A percentile compares a stretch with the other conserved stretches of the same genome.
These are phyloP conservation scores for Cryptococcus hybrid DNA, from an alignment of 1,284 basidiomycete species.

Conservation along the genomic window DNA sequence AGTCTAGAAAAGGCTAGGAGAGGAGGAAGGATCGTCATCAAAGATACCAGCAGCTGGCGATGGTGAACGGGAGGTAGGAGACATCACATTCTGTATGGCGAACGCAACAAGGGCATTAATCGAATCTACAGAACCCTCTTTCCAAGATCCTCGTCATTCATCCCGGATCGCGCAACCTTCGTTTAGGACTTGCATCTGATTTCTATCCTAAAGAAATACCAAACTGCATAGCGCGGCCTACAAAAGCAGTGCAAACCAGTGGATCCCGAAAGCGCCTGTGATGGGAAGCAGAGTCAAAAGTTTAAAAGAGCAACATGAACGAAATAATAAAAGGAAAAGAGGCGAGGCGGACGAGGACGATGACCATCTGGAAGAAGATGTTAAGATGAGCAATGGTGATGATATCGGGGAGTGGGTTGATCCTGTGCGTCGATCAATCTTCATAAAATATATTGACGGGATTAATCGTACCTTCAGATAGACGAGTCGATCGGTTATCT, in stretches of 20 bases:
- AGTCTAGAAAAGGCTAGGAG: conserved; percentile 27
- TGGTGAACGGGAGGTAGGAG: background rate
- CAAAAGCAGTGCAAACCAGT: conserved; percentile 3
- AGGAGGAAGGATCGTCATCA: conserved; percentile 9
- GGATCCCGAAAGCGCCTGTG: conserved; percentile 24
- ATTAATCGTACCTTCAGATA: conserved; percentile 53
- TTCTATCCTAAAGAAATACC: conserved; percentile 49
- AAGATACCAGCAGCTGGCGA: background rate
- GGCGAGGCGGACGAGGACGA: conserved; percentile 9
- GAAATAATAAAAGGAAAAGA: conserved; percentile 10
- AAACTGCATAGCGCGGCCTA: conserved; percentile 45
- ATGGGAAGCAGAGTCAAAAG: conserved; percentile 27
- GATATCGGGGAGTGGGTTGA: conserved; percentile 11
- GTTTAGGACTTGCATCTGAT: conserved; percentile 89
- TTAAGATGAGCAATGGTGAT: conserved; percentile 12
- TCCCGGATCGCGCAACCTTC: conserved; percentile 81
- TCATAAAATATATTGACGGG: background rate
- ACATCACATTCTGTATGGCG: no score
- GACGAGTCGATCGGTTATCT: conserved; percentile 71
- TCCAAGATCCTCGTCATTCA: conserved; percentile 71
- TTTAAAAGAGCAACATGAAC: conserved; percentile 5
- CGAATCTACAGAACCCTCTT: conserved; percentile 1
- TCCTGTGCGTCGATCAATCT: conserved; percentile 19
- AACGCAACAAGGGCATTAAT: background rate
- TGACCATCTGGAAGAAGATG: background rate